phyloP scores from a whole-genome alignment of 192 early-diverging fungal genomes.

The Gaertneriomyces sp. region DNA sequence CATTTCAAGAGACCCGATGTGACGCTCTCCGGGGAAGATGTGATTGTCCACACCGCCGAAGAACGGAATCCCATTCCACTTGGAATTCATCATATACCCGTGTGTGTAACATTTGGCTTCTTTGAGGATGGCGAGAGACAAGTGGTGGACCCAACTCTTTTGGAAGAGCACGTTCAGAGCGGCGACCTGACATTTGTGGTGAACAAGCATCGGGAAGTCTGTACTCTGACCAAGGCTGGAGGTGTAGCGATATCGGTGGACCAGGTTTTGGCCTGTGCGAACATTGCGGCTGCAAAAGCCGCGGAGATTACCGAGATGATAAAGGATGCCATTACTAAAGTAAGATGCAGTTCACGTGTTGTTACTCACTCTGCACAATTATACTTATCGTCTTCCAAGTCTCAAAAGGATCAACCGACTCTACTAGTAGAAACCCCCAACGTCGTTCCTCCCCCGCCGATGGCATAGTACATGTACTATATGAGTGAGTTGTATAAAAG shows the following conservation, averaged over 20 bases:
- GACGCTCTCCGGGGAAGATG: constrained; percentile 85
- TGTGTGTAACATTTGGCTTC: constrained; percentile 89
- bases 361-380: too few relatives aligned
- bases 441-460: too few relatives aligned
- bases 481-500: too few relatives aligned
- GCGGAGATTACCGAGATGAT: constrained; percentile 77
- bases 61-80: constrained; percentile 91
- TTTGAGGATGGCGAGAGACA: constrained; percentile 66
- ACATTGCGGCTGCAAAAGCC: constrained; percentile 73
- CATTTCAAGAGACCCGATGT: constrained; percentile 96
- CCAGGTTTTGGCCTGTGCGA: constrained; percentile 75
- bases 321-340: constrained; percentile 58
- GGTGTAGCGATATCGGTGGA: constrained; percentile 74
- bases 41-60: constrained; percentile 78
- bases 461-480: too few relatives aligned
- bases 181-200: constrained; percentile 85
- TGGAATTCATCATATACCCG: constrained; percentile 92
- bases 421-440: too few relatives aligned
- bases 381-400: too few relatives aligned
- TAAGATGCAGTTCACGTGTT: not conserved
- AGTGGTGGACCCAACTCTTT: constrained; percentile 72
- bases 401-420: too few relatives aligned
- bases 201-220: constrained; percentile 90
- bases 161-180: constrained; percentile 83
- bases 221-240: constrained; percentile 86